Conservation (phyloP, 1,284 basidiomycete genomes). For the Chiua sp. region DNA sequence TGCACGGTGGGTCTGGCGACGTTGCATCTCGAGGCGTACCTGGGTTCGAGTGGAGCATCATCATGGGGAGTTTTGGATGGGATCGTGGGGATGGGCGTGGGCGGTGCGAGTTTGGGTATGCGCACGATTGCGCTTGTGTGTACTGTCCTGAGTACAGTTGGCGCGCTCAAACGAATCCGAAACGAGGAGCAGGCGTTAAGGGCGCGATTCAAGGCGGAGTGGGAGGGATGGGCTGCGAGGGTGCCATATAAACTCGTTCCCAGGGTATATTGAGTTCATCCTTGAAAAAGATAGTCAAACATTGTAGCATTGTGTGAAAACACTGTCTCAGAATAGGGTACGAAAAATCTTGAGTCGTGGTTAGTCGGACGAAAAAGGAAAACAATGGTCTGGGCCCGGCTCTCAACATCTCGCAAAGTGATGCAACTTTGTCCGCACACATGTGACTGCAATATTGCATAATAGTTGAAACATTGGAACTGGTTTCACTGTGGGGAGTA, state of each 20-base stretch:
- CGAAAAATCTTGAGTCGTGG: no score
- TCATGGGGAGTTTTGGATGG: background rate
- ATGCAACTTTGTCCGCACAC: slow-evolving; percentile 53
- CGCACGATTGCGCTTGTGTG: slow-evolving; percentile 13
- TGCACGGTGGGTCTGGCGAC: slow-evolving; percentile 15
- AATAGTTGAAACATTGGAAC: slow-evolving; percentile 53
- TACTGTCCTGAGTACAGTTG: slow-evolving; percentile 7
- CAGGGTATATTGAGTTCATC: slow-evolving; percentile 30
- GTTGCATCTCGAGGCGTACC: slow-evolving; percentile 7
- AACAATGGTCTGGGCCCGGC: no score
- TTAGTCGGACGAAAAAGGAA: no score
- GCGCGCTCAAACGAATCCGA: slow-evolving; percentile 14
- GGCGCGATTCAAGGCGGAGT: slow-evolving; percentile 23
- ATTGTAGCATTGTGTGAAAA: no score
- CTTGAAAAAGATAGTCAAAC: no score
- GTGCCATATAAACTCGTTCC: slow-evolving; percentile 28
- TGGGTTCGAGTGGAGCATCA: background rate
- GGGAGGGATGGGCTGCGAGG: slow-evolving; percentile 22
- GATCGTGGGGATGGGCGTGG: background rate
- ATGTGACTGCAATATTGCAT: slow-evolving; percentile 63
- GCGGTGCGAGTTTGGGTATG: background rate
- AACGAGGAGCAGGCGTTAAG: slow-evolving; percentile 18
- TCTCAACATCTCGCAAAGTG: slow-evolving; percentile 35
- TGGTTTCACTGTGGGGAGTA: no score
- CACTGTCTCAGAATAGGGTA: no score